Evolutionary conservation across 345 rosid genomes (phyloP), one percentile per base, ranked within the genome.

Genomic region (Mercurialis annua): DNA sequence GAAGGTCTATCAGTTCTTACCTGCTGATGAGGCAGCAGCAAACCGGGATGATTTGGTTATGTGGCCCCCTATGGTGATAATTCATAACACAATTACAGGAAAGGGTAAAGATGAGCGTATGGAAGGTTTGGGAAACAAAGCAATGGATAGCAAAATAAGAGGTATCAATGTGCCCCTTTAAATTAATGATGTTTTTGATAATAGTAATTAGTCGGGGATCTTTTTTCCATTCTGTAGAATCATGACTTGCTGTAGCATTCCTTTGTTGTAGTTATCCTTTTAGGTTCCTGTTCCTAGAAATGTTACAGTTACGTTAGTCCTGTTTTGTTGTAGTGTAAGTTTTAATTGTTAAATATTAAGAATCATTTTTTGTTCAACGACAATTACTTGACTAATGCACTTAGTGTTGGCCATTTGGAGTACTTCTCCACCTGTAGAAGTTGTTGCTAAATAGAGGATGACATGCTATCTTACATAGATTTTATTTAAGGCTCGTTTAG

Each of bases 91-190:
- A 34, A 68, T 85, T 71, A 92, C 96, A 42, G 99, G 98, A 68
- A 95, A 87, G 81, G 85, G 93, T 77, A 92, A 88, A 79, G 99
- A 95, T 62, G 92, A 96, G 47, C 96, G 94, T 71, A 74, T 88
- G 84, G 99, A 95, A 79, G 99, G 99, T 81, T 81, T 82, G 89
- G 98, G 97, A 82, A 92, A 84, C 90, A 92, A 87, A 87, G 84
- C 81, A 50, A 90, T 95, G 98, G 99, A 92, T 85, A 84, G 56
- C 87, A 82, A 73, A 81, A 73, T 92, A 55, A 86, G 90, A 95
- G 99, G 99, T 95, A 95, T 81, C n/a, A 75, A 67, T 70, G 79
- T 6, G 50, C 64, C 69, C 67, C 76, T 55, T 75, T 56, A 53
- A 66, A 70, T 71, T 77, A 67, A 68, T 73, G 26, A 69, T 66